phyloP scores from a whole-genome alignment of 2,329 filamentous ascomycete species.

The Colletotrichum spinosum region DNA sequence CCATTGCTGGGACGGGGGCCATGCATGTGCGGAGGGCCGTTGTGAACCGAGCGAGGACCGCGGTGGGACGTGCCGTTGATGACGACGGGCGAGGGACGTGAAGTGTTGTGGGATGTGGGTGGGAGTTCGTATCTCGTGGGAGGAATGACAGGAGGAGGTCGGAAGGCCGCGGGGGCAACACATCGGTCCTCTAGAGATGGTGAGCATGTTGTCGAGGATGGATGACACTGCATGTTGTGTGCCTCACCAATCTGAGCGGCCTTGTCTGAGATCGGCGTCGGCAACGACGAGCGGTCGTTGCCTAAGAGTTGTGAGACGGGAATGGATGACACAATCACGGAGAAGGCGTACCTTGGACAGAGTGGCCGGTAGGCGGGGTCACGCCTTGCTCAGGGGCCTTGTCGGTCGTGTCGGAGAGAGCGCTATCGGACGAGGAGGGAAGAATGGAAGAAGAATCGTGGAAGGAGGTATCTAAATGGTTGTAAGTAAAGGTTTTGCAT shows the following conservation, averaged over 20 bases:
- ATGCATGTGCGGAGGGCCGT: constrained; percentile 55
- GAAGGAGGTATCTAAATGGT: constrained; percentile 1
- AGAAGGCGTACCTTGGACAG: constrained; percentile 21
- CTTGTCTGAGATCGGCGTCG: not conserved
- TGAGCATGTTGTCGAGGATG: constrained; percentile 2
- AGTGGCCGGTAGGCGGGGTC: not conserved
- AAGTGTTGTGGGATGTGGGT: constrained; percentile 38
- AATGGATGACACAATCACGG: too few species aligned
- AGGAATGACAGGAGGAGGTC: constrained; percentile 47
- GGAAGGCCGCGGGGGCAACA: constrained; percentile 29
- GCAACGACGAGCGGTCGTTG: constrained; percentile 2
- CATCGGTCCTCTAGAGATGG: constrained; percentile 16
- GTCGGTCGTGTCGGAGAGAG: constrained; percentile 28
- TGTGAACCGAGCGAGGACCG: constrained; percentile 48
- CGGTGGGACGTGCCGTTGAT: constrained; percentile 49
- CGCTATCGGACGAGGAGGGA: constrained; percentile 13
- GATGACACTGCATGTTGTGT: not conserved
- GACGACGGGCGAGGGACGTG: constrained; percentile 44
- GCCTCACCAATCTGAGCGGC: constrained; percentile 3
- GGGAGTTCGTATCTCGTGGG: constrained; percentile 56
- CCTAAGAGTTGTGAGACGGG: constrained; percentile 6
- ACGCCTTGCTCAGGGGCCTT: constrained; percentile 24
- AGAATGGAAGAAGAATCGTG: constrained; percentile 19
- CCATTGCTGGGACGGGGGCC: constrained; percentile 66
- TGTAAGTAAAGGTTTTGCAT: constrained; percentile 1